Conservation (phyloP, 176 grass and related monocot genomes). For the Bromus sterilis region DNA sequence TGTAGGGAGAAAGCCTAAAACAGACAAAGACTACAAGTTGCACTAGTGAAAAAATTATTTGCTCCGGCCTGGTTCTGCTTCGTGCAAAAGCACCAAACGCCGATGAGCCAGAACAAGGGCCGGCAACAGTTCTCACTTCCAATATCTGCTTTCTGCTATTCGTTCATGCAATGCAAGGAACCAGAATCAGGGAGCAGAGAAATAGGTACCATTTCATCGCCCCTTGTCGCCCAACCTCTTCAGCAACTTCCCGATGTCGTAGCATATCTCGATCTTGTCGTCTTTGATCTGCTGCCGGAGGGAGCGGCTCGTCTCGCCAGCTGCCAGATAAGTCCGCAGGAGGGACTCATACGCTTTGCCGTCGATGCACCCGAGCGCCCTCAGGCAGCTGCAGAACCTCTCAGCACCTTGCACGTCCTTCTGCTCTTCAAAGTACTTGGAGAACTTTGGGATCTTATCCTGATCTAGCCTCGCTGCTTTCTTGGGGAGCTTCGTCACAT, state of each 20-base stretch:
- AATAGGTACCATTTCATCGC: background rate
- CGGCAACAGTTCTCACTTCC: background rate
- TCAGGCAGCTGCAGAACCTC: conserved; percentile 38
- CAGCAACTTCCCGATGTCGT: conserved; percentile 36
- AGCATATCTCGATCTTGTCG: conserved; percentile 47
- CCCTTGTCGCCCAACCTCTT: conserved; percentile 37
- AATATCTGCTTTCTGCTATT: conserved; percentile 10
- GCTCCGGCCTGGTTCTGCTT: conserved; percentile 10
- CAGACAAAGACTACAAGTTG: conserved; percentile 41
- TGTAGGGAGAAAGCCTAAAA: background rate
- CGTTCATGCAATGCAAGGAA: background rate
- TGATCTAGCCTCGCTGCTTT: conserved; percentile 40
- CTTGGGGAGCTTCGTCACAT: conserved; percentile 31
- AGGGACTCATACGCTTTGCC: conserved; percentile 43
- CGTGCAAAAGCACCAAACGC: conserved; percentile 21
- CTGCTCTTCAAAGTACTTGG: conserved; percentile 57
- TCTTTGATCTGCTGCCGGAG: conserved; percentile 48
- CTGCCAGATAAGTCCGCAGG: conserved; percentile 36
- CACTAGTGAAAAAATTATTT: conserved; percentile 1
- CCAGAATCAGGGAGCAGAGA: background rate
- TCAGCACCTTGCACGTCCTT: conserved; percentile 42
- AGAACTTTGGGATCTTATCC: conserved; percentile 42
- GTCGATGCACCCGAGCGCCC: conserved; percentile 34
- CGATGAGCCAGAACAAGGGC: conserved; percentile 4
- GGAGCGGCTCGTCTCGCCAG: conserved; percentile 6